phyloP scores from a whole-genome alignment of 2,329 filamentous ascomycete genomes.

The Macrophomina phaseolina region DNA sequence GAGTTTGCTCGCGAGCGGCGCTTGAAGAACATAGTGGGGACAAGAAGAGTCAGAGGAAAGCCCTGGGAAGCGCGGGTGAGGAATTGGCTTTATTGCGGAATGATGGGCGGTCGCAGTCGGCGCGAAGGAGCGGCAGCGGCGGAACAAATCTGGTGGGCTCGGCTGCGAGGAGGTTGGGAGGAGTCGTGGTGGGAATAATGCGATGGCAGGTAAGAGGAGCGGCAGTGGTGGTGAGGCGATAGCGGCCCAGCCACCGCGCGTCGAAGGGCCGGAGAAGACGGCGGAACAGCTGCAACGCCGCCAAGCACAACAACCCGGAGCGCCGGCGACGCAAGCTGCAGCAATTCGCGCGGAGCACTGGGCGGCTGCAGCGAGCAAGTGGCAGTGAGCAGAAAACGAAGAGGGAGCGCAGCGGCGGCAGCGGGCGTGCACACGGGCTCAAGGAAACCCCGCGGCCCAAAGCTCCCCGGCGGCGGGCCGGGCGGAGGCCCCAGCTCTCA shows the following conservation, averaged over 20 bases:
- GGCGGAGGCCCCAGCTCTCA: background rate
- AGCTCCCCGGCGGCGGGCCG: background rate
- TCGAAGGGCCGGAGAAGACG: background rate
- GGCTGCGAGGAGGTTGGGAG: constrained; percentile 11
- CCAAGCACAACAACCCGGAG: constrained; percentile 3
- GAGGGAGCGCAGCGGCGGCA: background rate
- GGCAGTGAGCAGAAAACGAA: background rate
- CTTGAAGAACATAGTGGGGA: constrained; percentile 56
- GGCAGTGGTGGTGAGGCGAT: constrained; percentile 19
- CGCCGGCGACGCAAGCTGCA: background rate
- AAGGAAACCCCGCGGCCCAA: background rate
- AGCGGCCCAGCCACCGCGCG: background rate
- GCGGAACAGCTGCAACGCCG: background rate
- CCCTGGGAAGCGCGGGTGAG: constrained; percentile 29
- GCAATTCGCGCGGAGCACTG: constrained; percentile 1
- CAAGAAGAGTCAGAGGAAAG: constrained; percentile 32
- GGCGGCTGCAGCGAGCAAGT: constrained; percentile 13
- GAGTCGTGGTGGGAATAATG: background rate
- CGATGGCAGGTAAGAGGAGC: constrained; percentile 16
- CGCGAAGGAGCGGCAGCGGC: constrained; percentile 3
- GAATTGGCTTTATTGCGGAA: constrained; percentile 24
- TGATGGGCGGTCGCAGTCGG: constrained; percentile 2
- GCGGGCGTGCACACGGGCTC: background rate
- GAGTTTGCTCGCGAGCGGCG: constrained; percentile 53
- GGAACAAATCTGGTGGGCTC: constrained; percentile 9